phyloP scores from a whole-genome alignment of 768 basidiomycete genomes.

The Suillus cothurnatus region DNA sequence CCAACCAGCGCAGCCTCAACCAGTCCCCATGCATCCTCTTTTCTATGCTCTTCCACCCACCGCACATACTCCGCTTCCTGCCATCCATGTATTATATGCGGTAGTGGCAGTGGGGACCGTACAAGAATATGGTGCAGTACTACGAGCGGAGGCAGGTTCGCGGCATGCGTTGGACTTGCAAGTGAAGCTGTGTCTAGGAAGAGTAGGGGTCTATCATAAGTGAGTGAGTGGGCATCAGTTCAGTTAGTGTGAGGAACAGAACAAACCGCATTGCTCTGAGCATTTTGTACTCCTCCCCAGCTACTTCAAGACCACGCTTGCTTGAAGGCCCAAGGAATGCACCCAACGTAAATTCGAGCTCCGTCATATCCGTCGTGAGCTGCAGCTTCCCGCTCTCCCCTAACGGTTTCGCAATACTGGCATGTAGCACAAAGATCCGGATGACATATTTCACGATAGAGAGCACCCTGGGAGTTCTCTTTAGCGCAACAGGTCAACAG shows the following conservation, averaged over 20 bases:
- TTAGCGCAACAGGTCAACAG: background rate
- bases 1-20: constrained; percentile 64
- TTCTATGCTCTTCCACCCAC: constrained; percentile 91
- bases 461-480: constrained; percentile 46
- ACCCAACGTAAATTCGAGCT: constrained; percentile 90
- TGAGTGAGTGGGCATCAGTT: background rate
- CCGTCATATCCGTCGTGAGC: constrained; percentile 94
- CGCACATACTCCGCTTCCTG: constrained; percentile 94
- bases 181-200: constrained; percentile 84
- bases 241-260: background rate
- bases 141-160: constrained; percentile 81
- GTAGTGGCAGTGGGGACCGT: constrained; percentile 81
- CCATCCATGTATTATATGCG: constrained; percentile 91
- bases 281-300: constrained; percentile 87
- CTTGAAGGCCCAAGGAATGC: constrained; percentile 66
- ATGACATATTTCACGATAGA: constrained; percentile 80
- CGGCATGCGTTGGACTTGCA: constrained; percentile 64
- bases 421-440: constrained; percentile 86
- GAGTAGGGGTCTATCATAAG: constrained; percentile 66
- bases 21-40: constrained; percentile 77
- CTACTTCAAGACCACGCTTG: constrained; percentile 67
- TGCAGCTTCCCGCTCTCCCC: constrained; percentile 94
- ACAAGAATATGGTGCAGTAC: constrained; percentile 93
- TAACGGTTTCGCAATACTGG: constrained; percentile 89
- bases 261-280: constrained; percentile 84